Conservation (phyloP, 805 yeast genomes). For the Metschnikowia koreensis region DNA sequence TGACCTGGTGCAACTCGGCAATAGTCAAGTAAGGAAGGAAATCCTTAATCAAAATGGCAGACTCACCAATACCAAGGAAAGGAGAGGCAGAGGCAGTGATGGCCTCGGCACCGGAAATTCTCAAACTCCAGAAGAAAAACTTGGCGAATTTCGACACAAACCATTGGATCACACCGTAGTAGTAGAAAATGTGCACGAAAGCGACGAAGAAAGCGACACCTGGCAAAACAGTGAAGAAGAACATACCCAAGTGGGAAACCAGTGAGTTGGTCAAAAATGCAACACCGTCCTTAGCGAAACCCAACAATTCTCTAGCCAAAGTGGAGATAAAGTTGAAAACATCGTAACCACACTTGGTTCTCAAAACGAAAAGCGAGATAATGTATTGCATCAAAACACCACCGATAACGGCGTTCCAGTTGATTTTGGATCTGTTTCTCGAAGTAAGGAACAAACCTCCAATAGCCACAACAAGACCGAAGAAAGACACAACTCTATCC, state of each 20-base stretch:
- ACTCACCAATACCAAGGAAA: conserved; percentile 64
- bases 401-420: conserved; percentile 59
- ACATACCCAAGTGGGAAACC: conserved; percentile 43
- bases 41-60: conserved; percentile 59
- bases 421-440: conserved; percentile 41
- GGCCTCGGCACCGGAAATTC: conserved; percentile 62
- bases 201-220: conserved; percentile 64
- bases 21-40: conserved; percentile 56
- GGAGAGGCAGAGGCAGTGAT: conserved; percentile 68
- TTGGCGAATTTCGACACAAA: conserved; percentile 52
- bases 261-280: conserved; percentile 51
- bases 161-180: conserved; percentile 62
- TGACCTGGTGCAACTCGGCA: conserved; percentile 61
- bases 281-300: conserved; percentile 59
- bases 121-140: conserved; percentile 59
- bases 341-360: conserved; percentile 60
- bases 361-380: conserved; percentile 57
- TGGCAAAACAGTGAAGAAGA: conserved; percentile 60
- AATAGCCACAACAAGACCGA: conserved; percentile 51
- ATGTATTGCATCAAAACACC: conserved; percentile 61
- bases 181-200: conserved; percentile 57
- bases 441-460: conserved; percentile 46
- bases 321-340: conserved; percentile 59
- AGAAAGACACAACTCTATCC: conserved; percentile 58
- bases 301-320: conserved; percentile 55